A percentile compares a stretch with the other conserved stretches of the same genome.
Conservation (phyloP, 129 eudicot species). For the Pseudognaphalium luteoalbum region DNA sequence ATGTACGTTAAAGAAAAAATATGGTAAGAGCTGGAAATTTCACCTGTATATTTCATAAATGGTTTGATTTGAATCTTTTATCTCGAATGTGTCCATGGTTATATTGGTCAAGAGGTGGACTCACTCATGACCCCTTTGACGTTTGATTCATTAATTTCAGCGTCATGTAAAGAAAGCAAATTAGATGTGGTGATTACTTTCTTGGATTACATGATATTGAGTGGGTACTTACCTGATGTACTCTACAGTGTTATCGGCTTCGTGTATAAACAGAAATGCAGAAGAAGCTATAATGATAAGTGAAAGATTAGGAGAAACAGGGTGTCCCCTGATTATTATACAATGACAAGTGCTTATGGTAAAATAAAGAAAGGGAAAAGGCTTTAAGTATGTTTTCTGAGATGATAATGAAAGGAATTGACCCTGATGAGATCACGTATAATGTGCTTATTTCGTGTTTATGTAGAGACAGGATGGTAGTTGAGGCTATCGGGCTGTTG, state of each 20-base stretch:
- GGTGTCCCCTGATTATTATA: conserved; percentile 72
- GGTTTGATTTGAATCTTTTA: no score
- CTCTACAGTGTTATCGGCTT: conserved; percentile 56
- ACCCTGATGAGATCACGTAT: conserved; percentile 69
- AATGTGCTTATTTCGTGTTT: conserved; percentile 73
- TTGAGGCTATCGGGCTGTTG: conserved; percentile 58
- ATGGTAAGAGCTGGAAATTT: no score
- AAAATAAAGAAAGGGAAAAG: conserved; percentile 41
- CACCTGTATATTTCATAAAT: no score
- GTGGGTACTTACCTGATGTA: conserved; percentile 66
- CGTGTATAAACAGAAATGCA: conserved; percentile 62
- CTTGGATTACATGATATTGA: conserved; percentile 66
- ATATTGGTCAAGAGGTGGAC: conserved; percentile 24
- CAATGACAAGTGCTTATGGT: conserved; percentile 81
- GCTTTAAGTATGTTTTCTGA: conserved; percentile 54
- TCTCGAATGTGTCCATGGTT: no score
- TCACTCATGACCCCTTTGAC: conserved; percentile 59
- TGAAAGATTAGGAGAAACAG: conserved; percentile 50
- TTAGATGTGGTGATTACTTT: conserved; percentile 57
- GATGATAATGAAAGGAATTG: conserved; percentile 55
- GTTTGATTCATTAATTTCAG: conserved; percentile 58
- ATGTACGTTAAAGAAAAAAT: no score
- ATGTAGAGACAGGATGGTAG: conserved; percentile 71
- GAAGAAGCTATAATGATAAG: conserved; percentile 59
- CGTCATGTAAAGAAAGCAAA: conserved; percentile 59